These are phyloP conservation scores for Orychophragmus violaceus DNA, from an alignment of 345 rosid genomes.

Conservation along the genomic window DNA sequence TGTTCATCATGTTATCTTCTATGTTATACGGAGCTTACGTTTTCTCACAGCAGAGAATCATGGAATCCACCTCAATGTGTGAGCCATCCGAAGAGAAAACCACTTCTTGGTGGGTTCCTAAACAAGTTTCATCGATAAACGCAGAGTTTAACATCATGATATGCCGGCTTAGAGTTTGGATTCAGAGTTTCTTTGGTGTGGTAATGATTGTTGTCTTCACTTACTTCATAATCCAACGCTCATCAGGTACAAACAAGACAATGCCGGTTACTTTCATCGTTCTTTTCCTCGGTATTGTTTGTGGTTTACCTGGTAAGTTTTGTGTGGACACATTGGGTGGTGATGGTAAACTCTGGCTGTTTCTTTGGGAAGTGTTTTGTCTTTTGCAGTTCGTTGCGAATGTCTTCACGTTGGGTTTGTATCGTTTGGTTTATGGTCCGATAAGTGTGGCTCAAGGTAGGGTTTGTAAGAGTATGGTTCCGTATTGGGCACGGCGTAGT, in stretches of 20 bases:
- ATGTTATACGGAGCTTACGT: slow-evolving; percentile 58
- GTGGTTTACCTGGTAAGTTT: slow-evolving; percentile 74
- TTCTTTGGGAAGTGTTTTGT: slow-evolving; percentile 70
- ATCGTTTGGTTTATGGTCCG: slow-evolving; percentile 50
- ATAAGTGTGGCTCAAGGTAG: slow-evolving; percentile 28
- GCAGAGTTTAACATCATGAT: slow-evolving; percentile 37
- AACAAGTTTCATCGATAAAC: slow-evolving; percentile 45
- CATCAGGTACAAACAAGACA: slow-evolving; percentile 46
- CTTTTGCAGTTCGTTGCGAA: slow-evolving; percentile 55
- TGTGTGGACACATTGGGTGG: slow-evolving; percentile 89
- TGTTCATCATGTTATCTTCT: slow-evolving; percentile 50
- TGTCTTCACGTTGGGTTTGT: slow-evolving; percentile 38
- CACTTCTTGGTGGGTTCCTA: slow-evolving; percentile 72
- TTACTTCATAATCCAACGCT: slow-evolving; percentile 58
- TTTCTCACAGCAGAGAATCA: slow-evolving; percentile 55
- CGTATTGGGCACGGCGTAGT: slow-evolving; percentile 59
- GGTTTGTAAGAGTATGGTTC: slow-evolving; percentile 13
- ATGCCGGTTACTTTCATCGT: slow-evolving; percentile 73
- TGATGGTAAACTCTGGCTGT: slow-evolving; percentile 60
- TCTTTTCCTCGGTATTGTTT: slow-evolving; percentile 52
- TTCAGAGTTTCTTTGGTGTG: slow-evolving; percentile 59
- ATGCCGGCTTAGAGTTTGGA: slow-evolving; percentile 59
- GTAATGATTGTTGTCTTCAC: slow-evolving; percentile 52
- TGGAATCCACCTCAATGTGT: slow-evolving; percentile 68
- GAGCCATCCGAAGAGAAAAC: slow-evolving; percentile 40